These are phyloP conservation scores for Neostapfia colusana DNA, from an alignment of 176 grass and related monocot species.

Conservation along the genomic window DNA sequence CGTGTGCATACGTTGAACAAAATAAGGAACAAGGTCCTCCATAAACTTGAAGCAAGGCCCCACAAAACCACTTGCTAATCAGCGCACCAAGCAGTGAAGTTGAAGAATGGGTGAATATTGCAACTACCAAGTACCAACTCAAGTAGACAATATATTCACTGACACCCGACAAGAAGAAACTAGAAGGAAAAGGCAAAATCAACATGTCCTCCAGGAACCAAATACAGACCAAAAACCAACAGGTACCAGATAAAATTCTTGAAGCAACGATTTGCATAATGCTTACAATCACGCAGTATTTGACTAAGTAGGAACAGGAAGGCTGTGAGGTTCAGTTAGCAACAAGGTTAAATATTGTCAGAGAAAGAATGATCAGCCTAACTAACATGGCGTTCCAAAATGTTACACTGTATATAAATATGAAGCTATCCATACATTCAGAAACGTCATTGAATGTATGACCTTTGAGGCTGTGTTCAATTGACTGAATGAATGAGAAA, in stretches of 20 bases:
- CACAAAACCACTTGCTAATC: neutral
- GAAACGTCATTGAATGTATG: constrained; percentile 28
- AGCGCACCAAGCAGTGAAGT: neutral
- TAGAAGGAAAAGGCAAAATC: neutral
- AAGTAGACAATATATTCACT: too few species aligned
- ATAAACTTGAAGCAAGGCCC: neutral
- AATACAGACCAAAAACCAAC: neutral
- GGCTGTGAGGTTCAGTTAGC: neutral
- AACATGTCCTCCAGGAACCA: neutral
- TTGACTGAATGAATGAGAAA: constrained; percentile 47
- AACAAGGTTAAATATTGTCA: neutral
- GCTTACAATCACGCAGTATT: neutral
- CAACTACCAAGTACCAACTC: neutral
- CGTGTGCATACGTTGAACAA: neutral
- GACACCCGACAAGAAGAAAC: neutral
- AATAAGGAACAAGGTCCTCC: neutral
- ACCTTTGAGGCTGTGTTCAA: constrained; percentile 36
- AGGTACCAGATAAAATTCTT: neutral
- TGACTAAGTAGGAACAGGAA: constrained; percentile 6
- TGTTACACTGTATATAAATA: constrained; percentile 37
- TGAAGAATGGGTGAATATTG: neutral
- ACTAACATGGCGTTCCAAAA: constrained; percentile 28
- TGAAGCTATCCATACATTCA: constrained; percentile 41
- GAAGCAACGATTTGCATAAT: neutral
- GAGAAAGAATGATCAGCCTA: constrained; percentile 37